A percentile compares a stretch with the other conserved stretches of the same genome.
These are phyloP conservation scores for Tuctoria greenei DNA, from an alignment of 176 grass and related monocot species.

Conservation along the genomic window DNA sequence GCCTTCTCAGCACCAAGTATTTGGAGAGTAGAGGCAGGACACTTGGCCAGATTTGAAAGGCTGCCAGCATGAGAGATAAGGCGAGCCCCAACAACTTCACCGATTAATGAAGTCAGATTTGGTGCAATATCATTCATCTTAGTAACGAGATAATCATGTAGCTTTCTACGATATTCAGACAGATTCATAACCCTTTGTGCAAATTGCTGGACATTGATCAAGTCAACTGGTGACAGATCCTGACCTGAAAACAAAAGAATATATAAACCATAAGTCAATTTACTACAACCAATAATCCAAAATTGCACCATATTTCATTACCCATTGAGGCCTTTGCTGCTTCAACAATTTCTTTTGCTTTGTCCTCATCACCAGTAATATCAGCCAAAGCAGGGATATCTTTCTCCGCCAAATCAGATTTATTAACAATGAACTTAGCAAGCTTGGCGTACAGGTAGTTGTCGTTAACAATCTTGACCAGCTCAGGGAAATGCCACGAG, in stretches of 20 bases:
- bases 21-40: constrained; percentile 86
- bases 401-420: constrained; percentile 73
- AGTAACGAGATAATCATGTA: constrained; percentile 95
- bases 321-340: constrained; percentile 95
- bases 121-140: constrained; percentile 98
- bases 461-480: constrained; percentile 85
- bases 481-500: constrained; percentile 80
- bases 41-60: constrained; percentile 98
- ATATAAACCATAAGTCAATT: background rate
- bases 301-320: constrained; percentile 14
- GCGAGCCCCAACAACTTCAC: constrained; percentile 87
- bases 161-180: constrained; percentile 85
- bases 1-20: constrained; percentile 99
- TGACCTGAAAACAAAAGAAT: constrained; percentile 57
- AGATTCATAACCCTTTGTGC: constrained; percentile 88
- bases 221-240: constrained; percentile 84
- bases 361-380: constrained; percentile 76
- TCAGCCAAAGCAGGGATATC: constrained; percentile 62
- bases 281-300: background rate
- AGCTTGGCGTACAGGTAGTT: constrained; percentile 87
- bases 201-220: constrained; percentile 91
- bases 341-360: constrained; percentile 93
- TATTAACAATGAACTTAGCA: constrained; percentile 63
- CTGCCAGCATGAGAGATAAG: constrained; percentile 97
- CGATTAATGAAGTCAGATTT: constrained; percentile 82